Conservation (phyloP, 2,329 filamentous ascomycete species). For the Fusarium nurragi region DNA sequence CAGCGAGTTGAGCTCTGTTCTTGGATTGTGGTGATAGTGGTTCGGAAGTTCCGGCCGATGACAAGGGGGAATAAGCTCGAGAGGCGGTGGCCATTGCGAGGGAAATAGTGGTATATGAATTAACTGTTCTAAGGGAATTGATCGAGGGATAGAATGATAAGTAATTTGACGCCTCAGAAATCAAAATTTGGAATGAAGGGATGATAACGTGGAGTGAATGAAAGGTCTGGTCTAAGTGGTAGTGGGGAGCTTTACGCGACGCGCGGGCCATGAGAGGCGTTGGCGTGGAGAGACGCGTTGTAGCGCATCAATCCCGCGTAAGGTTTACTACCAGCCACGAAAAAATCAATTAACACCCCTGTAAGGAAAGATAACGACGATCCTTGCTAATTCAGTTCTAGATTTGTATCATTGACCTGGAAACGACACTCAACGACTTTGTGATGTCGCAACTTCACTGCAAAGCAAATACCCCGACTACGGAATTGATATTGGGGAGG, state of each 20-base stretch:
- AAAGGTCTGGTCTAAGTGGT: slow-evolving; percentile 33
- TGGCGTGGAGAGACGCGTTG: slow-evolving; percentile 40
- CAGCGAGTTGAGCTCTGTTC: slow-evolving; percentile 62
- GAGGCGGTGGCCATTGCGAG: slow-evolving; percentile 57
- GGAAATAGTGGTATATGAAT: slow-evolving; percentile 7
- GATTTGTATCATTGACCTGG: not conserved
- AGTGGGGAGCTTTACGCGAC: slow-evolving; percentile 47
- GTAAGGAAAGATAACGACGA: not conserved
- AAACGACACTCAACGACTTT: not conserved
- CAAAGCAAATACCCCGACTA: too few relatives aligned
- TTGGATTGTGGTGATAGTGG: slow-evolving; percentile 64
- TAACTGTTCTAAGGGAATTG: not conserved
- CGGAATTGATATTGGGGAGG: slow-evolving; percentile 22
- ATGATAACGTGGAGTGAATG: slow-evolving; percentile 3
- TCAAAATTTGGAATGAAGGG: slow-evolving; percentile 2
- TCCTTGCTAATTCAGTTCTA: not conserved
- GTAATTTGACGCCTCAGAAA: not conserved
- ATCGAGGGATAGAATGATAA: not conserved
- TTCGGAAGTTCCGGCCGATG: slow-evolving; percentile 54
- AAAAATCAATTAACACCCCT: slow-evolving; percentile 12
- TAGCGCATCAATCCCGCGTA: slow-evolving; percentile 36
- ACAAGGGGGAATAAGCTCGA: slow-evolving; percentile 57
- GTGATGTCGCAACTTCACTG: too few relatives aligned
- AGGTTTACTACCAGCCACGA: slow-evolving; percentile 3
- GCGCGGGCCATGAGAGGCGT: slow-evolving; percentile 42